Evolutionary conservation across 768 basidiomycete species (phyloP).

Genomic region (Brasilioporus rufonigricans): DNA sequence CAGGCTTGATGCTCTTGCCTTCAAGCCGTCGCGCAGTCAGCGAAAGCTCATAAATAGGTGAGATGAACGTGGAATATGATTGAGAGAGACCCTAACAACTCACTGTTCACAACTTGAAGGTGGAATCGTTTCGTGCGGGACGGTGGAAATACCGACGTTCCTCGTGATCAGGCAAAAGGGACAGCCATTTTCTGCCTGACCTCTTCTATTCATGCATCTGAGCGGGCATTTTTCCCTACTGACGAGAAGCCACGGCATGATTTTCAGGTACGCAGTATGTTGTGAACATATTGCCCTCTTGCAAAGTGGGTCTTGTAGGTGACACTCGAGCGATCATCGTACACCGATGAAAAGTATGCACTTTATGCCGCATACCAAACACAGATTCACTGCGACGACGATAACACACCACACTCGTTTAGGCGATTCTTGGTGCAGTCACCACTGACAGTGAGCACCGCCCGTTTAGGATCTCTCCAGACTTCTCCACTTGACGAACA

Average conservation of each 20-base stretch:
- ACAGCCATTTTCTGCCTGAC: conserved; percentile 38
- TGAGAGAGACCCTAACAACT: not conserved
- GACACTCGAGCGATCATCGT: conserved; percentile 72
- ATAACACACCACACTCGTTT: conserved; percentile 54
- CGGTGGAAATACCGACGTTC: conserved; percentile 35
- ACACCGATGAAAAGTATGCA: conserved; percentile 74
- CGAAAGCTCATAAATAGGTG: conserved; percentile 73
- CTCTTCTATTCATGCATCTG: conserved; percentile 55
- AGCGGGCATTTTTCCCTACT: conserved; percentile 35
- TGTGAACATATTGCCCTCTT: not conserved
- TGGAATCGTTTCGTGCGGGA: conserved; percentile 70
- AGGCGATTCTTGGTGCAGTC: conserved; percentile 74
- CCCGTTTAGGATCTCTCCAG: not conserved
- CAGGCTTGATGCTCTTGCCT: conserved; percentile 65
- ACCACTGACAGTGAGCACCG: conserved; percentile 60
- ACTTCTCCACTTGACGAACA: conserved; percentile 1
- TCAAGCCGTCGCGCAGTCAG: conserved; percentile 71
- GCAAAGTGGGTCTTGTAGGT: conserved; percentile 44
- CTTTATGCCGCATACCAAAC: conserved; percentile 78
- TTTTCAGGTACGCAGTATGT: conserved; percentile 52
- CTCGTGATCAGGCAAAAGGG: conserved; percentile 7
- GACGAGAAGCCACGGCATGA: conserved; percentile 40
- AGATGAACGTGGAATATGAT: not conserved
- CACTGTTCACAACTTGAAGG: conserved; percentile 34
- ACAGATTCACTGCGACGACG: conserved; percentile 70